Conservation (phyloP, 306 rosid species). For the Senna tora region DNA sequence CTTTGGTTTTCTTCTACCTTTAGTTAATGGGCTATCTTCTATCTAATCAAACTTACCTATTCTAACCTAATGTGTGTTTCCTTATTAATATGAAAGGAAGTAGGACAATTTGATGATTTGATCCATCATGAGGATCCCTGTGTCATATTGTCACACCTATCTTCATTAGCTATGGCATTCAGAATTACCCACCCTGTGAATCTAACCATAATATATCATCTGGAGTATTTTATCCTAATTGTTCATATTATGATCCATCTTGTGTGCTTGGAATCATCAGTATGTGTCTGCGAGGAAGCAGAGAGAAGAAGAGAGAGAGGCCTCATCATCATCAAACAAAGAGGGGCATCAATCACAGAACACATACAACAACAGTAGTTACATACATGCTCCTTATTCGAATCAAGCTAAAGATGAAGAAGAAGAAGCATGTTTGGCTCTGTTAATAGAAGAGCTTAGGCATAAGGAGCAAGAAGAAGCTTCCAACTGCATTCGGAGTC, state of each 20-base stretch:
- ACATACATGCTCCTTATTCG: neutral
- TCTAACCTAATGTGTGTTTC: too few species aligned
- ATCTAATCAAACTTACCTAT: too few species aligned
- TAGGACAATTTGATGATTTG: too few species aligned
- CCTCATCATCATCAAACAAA: neutral
- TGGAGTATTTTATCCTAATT: neutral
- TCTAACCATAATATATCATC: neutral
- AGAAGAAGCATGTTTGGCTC: conserved; percentile 34
- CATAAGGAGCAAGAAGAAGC: conserved; percentile 28
- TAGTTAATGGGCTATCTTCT: too few species aligned
- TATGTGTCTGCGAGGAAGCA: conserved; percentile 32
- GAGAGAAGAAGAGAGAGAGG: neutral
- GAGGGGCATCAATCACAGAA: neutral
- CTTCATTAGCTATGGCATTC: neutral
- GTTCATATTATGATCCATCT: neutral
- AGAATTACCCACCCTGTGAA: neutral
- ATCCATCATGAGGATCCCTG: neutral
- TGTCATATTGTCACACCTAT: neutral
- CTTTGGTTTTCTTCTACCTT: too few species aligned
- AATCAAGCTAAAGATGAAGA: conserved; percentile 34
- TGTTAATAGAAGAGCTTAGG: conserved; percentile 29
- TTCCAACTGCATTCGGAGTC: conserved; percentile 12
- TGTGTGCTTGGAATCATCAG: conserved; percentile 31
- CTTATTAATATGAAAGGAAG: too few species aligned
- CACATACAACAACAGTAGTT: neutral